Evolutionary conservation across 1,139 yeast genomes (phyloP), one percentile per base, ranked within the genome.

Genomic region (Saccharomyces uvarum): DNA sequence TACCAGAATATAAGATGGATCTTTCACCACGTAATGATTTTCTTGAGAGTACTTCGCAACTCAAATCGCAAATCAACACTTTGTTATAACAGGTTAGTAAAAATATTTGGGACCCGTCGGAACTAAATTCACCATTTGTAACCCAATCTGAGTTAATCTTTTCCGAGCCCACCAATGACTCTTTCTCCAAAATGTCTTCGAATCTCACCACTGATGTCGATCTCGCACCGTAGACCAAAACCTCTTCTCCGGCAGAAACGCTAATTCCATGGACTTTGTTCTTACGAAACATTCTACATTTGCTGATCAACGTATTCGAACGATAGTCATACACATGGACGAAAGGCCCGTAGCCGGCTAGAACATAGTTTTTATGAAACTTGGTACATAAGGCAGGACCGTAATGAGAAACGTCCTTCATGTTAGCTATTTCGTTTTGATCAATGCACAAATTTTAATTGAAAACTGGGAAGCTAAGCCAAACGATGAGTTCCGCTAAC

Each of bases 1-100:
- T 77, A 0, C 98, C 98, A 16, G 96, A 87, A 67, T 93, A 93
- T 48, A 93, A 75, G 48, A 93, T 85, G 3, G 97, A 87, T 62
- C 86, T 84, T 69, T 89, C 96, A 19, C 79, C 78, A 63, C 86
- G 82, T 3, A 73, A 59, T 21, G 80, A 75, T 33, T 76, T 74
- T 24, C 75, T 77, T 9, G 74, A 73, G 0, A 70, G 56, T 4
- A 64, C 59, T 27, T 60, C 57, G 1, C 69, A 65, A 2, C 61
- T 58, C 3, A 78, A 53, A 53, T 79, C 79, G 3, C 84, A 67
- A 27, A 76, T 69, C 48, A 83, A 70, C 1, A 93, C 80, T 44
- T 80, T 78, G 66, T 93, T 91, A 67, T 91, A 97, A 1, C 97
- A 88, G 0, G 91, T 88, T 54, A 90, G 75, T 26, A 88, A 64